Percentiles rank a stretch among this genome's conserved stretches.
Conservation (phyloP, 805 yeast genomes). For the Lachancea sp. region DNA sequence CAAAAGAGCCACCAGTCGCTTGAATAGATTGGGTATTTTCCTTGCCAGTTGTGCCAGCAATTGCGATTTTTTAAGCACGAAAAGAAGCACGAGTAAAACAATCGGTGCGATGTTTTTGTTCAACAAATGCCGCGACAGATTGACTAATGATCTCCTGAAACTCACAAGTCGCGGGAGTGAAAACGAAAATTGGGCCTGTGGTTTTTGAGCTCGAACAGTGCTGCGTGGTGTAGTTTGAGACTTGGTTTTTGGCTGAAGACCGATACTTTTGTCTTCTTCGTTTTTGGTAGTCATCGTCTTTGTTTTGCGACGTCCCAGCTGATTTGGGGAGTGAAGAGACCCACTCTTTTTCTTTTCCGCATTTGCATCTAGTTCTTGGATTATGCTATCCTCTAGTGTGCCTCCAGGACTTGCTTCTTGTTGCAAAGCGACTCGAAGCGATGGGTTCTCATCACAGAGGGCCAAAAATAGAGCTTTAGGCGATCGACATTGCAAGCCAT, state of each 20-base stretch:
- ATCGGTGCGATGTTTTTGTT: slow-evolving; percentile 1
- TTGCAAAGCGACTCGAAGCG: slow-evolving; percentile 4
- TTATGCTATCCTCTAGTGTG: not conserved
- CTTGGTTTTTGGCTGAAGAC: no score
- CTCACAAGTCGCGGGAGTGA: not conserved
- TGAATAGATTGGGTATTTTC: not conserved
- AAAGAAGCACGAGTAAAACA: not conserved
- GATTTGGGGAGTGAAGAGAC: no score
- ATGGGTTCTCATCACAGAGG: slow-evolving; percentile 13
- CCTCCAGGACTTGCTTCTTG: not conserved
- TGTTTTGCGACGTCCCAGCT: not conserved
- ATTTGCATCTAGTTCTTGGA: not conserved
- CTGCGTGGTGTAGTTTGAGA: no score
- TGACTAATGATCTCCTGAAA: not conserved
- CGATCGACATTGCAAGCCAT: slow-evolving; percentile 7
- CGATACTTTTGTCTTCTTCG: no score
- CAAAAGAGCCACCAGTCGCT: not conserved
- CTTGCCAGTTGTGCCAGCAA: not conserved
- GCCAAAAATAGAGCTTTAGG: slow-evolving; percentile 13
- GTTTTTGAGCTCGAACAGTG: not conserved
- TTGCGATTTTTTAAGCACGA: not conserved
- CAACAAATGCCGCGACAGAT: not conserved
- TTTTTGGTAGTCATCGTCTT: no score
- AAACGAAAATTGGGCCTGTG: not conserved
- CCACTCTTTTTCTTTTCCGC: not conserved